Evolutionary conservation across 2,329 filamentous ascomycete genomes (phyloP).

Genomic region (Neurospora sp.): DNA sequence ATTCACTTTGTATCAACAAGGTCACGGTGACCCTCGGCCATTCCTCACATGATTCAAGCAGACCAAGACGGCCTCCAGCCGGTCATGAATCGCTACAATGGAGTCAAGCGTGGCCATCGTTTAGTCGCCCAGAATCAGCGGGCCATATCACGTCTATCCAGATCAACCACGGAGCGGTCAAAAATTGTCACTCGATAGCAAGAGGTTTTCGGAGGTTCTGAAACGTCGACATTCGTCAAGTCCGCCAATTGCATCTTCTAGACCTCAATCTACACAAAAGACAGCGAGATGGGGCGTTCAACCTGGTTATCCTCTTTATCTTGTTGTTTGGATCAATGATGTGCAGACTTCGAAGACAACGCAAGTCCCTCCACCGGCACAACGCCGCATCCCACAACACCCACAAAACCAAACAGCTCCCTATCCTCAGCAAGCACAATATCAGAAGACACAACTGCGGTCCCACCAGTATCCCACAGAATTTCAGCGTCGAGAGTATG

Average conservation of each 20-base stretch:
- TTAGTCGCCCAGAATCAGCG: not conserved
- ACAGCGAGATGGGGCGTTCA: too few relatives aligned
- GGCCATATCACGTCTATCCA: not conserved
- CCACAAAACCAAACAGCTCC: not conserved
- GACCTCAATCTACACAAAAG: too few relatives aligned
- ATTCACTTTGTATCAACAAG: not conserved
- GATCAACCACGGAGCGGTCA: not conserved
- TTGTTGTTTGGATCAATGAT: too few relatives aligned
- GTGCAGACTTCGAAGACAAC: too few relatives aligned
- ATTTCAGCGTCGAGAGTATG: not conserved
- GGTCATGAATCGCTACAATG: not conserved
- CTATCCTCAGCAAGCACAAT: not conserved
- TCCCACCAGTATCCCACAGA: not conserved
- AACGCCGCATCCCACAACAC: not conserved
- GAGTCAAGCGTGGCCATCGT: not conserved
- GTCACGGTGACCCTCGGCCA: not conserved
- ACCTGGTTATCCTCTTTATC: too few relatives aligned
- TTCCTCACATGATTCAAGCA: not conserved
- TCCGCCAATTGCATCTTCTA: not conserved
- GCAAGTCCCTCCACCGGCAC: not conserved
- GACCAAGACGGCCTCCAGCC: not conserved
- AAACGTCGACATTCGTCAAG: not conserved
- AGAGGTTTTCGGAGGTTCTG: not conserved
- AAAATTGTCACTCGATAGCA: not conserved
- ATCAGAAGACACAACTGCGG: not conserved